phyloP scores from a whole-genome alignment of 2,329 filamentous ascomycete genomes.

The Colletotrichum noveboracense region DNA sequence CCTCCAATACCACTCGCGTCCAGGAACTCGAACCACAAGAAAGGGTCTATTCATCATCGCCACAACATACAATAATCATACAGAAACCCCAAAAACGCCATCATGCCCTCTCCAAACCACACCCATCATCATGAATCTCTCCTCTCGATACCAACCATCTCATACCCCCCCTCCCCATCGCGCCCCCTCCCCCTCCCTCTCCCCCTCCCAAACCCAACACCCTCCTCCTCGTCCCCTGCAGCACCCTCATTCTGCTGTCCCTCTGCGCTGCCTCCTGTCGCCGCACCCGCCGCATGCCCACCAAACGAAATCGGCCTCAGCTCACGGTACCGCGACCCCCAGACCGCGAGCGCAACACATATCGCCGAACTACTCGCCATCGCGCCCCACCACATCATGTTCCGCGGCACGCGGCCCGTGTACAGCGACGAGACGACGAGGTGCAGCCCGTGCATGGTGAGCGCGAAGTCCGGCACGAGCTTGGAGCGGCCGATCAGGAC shows the following conservation, averaged over 20 bases:
- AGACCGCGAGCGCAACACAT: slow-evolving; percentile 73
- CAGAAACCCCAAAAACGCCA: slow-evolving; percentile 32
- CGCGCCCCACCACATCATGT: slow-evolving; percentile 85
- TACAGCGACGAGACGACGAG: slow-evolving; percentile 80
- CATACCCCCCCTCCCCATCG: slow-evolving; percentile 66
- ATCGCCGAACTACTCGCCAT: slow-evolving; percentile 53
- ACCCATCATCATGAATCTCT: slow-evolving; percentile 19
- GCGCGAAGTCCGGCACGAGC: slow-evolving; percentile 91
- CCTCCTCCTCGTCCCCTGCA: slow-evolving; percentile 41
- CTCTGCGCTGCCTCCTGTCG: slow-evolving; percentile 25
- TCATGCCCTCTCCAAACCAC: slow-evolving; percentile 28
- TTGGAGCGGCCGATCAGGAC: slow-evolving; percentile 87
- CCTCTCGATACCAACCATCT: slow-evolving; percentile 63
- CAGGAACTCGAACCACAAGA: background rate
- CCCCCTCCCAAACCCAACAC: slow-evolving; percentile 55
- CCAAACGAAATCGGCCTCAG: slow-evolving; percentile 88
- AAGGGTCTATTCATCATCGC: background rate
- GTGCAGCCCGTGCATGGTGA: slow-evolving; percentile 87
- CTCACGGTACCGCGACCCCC: slow-evolving; percentile 91
- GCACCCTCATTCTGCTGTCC: slow-evolving; percentile 14
- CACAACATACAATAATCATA: slow-evolving; percentile 3
- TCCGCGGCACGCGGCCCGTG: slow-evolving; percentile 74
- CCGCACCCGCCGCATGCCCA: slow-evolving; percentile 47
- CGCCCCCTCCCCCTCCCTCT: slow-evolving; percentile 57
- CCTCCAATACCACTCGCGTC: too few species aligned